Evolutionary conservation across 345 rosid genomes (phyloP).

Genomic region (Lumnitzera littorea): DNA sequence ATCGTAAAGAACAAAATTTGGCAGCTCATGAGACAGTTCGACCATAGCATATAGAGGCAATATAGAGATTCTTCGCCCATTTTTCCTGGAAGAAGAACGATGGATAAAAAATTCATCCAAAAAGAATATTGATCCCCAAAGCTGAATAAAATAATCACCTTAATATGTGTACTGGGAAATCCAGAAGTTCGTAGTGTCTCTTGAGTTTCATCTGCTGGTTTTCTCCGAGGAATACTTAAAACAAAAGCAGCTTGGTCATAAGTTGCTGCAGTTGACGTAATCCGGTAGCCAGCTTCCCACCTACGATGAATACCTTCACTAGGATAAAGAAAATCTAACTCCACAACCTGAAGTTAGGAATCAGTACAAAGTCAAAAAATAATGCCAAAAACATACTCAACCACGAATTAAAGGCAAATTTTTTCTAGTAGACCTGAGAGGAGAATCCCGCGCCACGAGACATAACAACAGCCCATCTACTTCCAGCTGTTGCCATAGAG

Average conservation of each 20-base stretch:
- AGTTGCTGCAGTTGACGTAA: conserved; percentile 91
- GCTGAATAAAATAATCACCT: conserved; percentile 35
- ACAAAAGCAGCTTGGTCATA: conserved; percentile 91
- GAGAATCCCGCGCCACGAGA: conserved; percentile 91
- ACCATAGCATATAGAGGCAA: conserved; percentile 88
- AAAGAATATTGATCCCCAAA: neutral
- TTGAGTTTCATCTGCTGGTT: conserved; percentile 85
- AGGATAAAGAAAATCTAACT: conserved; percentile 94
- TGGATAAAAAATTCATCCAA: neutral
- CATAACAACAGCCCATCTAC: conserved; percentile 96
- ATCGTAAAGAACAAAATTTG: conserved; percentile 26
- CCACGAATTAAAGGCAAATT: neutral
- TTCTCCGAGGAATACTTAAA: conserved; percentile 88
- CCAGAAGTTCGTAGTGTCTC: conserved; percentile 95
- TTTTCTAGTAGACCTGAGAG: conserved; percentile 56
- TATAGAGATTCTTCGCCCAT: conserved; percentile 93
- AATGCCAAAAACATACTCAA: neutral
- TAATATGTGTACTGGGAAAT: conserved; percentile 93
- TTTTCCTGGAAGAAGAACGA: conserved; percentile 59
- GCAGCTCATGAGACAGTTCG: conserved; percentile 86
- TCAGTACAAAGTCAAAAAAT: neutral
- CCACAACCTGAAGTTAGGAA: conserved; percentile 62
- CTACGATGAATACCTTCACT: conserved; percentile 98
- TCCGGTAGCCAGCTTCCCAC: conserved; percentile 92
- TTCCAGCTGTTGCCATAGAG: conserved; percentile 94